These are phyloP conservation scores for Ceratobasidium sp. DNA, from an alignment of 1,284 basidiomycete species.

Conservation along the genomic window DNA sequence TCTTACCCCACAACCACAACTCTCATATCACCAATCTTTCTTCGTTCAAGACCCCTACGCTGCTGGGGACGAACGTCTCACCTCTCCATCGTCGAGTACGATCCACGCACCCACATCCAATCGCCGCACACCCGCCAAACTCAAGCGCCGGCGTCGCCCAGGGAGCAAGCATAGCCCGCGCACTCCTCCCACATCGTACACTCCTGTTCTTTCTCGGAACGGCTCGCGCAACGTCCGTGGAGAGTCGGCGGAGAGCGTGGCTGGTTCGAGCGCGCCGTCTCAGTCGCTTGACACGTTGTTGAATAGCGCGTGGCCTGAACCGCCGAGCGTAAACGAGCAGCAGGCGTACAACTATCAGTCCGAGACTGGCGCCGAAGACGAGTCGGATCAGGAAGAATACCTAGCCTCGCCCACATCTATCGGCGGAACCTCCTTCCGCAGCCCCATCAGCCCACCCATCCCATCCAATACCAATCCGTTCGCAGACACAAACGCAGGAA, in stretches of 20 bases:
- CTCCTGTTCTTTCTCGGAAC: conserved; percentile 7
- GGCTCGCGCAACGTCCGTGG: background rate
- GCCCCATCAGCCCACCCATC: background rate
- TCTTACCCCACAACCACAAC: no score
- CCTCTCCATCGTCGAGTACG: conserved; percentile 6
- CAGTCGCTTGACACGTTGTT: conserved; percentile 22
- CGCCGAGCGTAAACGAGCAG: background rate
- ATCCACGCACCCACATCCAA: conserved; percentile 17
- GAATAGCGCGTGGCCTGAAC: conserved; percentile 35
- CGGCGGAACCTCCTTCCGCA: background rate
- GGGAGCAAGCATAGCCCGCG: background rate
- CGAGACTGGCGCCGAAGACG: conserved; percentile 28
- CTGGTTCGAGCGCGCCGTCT: conserved; percentile 11
- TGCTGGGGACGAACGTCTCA: background rate
- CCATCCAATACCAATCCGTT: background rate
- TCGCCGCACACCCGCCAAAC: conserved; percentile 16
- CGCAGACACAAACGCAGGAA: background rate
- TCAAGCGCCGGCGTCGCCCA: conserved; percentile 4
- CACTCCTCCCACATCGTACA: conserved; percentile 22
- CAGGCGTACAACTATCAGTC: background rate
- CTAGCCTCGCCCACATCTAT: conserved; percentile 19
- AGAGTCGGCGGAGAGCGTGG: conserved; percentile 21
- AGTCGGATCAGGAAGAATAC: conserved; percentile 29
- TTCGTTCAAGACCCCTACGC: background rate
- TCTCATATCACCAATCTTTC: background rate